These are phyloP conservation scores for Irpex rosettiformis DNA, from an alignment of 1,284 basidiomycete genomes.

Conservation along the genomic window DNA sequence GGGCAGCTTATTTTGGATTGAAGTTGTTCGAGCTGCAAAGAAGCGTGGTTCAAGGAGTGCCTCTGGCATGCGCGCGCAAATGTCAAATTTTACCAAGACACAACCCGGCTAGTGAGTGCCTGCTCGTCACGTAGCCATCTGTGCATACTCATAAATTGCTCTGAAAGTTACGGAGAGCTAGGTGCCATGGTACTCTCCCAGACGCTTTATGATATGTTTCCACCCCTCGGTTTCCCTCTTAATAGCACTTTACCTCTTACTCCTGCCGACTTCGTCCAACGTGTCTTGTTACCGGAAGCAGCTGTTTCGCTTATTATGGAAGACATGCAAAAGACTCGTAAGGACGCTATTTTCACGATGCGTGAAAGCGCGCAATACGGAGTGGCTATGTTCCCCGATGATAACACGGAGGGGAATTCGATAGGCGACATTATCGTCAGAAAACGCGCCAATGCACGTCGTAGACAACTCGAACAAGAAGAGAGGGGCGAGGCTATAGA, in stretches of 20 bases:
- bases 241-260: slow-evolving; percentile 56
- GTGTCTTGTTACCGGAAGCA: slow-evolving; percentile 72
- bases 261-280: slow-evolving; percentile 67
- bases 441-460: slow-evolving; percentile 57
- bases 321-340: slow-evolving; percentile 46
- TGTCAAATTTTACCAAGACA: slow-evolving; percentile 69
- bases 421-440: slow-evolving; percentile 51
- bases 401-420: slow-evolving; percentile 36
- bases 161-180: slow-evolving; percentile 70
- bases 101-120: slow-evolving; percentile 78
- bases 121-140: slow-evolving; percentile 10
- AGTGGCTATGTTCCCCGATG: slow-evolving; percentile 73
- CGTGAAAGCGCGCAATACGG: slow-evolving; percentile 73
- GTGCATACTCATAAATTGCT: slow-evolving; percentile 8
- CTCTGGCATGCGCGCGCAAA: slow-evolving; percentile 66
- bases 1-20: slow-evolving; percentile 64
- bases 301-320: slow-evolving; percentile 70
- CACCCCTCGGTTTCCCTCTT: slow-evolving; percentile 52
- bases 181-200: slow-evolving; percentile 76
- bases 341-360: slow-evolving; percentile 54
- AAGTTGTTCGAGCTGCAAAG: slow-evolving; percentile 57
- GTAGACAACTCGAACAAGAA: slow-evolving; percentile 60
- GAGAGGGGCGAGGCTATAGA: slow-evolving; percentile 32
- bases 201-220: slow-evolving; percentile 71
- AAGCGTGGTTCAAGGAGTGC: slow-evolving; percentile 61